These are phyloP conservation scores for Pestalotiopsis sp. DNA, from an alignment of 2,329 filamentous ascomycete genomes.

Conservation along the genomic window DNA sequence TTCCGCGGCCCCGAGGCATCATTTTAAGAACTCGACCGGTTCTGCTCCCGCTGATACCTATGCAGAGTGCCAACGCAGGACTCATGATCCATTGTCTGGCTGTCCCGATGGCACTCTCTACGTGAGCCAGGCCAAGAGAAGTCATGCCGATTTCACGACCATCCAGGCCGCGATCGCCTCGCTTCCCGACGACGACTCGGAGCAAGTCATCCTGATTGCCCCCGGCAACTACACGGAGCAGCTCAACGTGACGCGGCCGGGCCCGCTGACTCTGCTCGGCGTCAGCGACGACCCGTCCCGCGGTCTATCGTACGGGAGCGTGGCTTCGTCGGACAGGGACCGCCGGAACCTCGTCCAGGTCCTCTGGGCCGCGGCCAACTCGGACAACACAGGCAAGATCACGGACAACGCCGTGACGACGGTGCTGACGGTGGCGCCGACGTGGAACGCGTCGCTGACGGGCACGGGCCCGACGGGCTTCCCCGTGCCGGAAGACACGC, in stretches of 20 bases:
- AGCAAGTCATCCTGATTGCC: slow-evolving; percentile 60
- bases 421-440: slow-evolving; percentile 65
- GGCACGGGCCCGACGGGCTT: slow-evolving; percentile 65
- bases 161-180: slow-evolving; percentile 45
- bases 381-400: slow-evolving; percentile 38
- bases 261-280: slow-evolving; percentile 65
- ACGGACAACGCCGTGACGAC: slow-evolving; percentile 66
- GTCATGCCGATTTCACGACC: slow-evolving; percentile 37
- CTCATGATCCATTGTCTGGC: slow-evolving; percentile 35
- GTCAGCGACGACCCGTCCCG: slow-evolving; percentile 46
- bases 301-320: slow-evolving; percentile 33
- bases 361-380: slow-evolving; percentile 60
- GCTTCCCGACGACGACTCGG: slow-evolving; percentile 40
- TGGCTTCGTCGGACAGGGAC: slow-evolving; percentile 35
- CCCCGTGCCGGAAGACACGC: slow-evolving; percentile 60
- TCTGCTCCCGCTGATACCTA: slow-evolving; percentile 12
- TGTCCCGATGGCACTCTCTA: slow-evolving; percentile 44
- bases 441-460: slow-evolving; percentile 62
- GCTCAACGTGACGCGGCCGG: slow-evolving; percentile 65
- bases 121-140: slow-evolving; percentile 36
- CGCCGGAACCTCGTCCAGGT: slow-evolving; percentile 59
- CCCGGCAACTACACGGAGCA: slow-evolving; percentile 66
- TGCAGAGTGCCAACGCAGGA: slow-evolving; percentile 34
- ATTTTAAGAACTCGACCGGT: slow-evolving; percentile 1
- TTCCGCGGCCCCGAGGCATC: slow-evolving; percentile 1